phyloP scores from a whole-genome alignment of 768 basidiomycete genomes.

The Thelephora ganbajun region DNA sequence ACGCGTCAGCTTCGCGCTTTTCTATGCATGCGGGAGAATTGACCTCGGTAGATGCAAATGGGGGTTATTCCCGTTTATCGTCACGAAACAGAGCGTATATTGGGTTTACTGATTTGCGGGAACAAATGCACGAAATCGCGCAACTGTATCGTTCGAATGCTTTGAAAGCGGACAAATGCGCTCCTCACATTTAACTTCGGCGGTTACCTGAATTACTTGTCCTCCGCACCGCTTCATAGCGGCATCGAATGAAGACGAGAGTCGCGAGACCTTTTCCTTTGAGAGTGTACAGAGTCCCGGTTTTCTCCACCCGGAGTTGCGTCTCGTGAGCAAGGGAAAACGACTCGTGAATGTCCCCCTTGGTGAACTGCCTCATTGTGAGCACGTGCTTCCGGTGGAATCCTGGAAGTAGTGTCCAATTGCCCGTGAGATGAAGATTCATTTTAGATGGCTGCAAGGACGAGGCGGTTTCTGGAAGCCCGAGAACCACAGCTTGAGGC shows the following conservation, averaged over 20 bases:
- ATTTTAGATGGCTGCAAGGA: not conserved
- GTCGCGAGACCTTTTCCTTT: slow-evolving; percentile 86
- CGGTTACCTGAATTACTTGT: slow-evolving; percentile 75
- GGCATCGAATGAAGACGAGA: slow-evolving; percentile 86
- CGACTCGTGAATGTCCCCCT: slow-evolving; percentile 81
- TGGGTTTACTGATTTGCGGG: too few relatives aligned
- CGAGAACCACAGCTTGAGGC: not conserved
- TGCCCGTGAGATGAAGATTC: not conserved
- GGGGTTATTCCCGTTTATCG: too few relatives aligned
- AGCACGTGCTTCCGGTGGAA: slow-evolving; percentile 92
- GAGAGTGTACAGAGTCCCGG: slow-evolving; percentile 76
- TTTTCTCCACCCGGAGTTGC: slow-evolving; percentile 89
- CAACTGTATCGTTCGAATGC: too few relatives aligned
- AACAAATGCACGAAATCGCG: too few relatives aligned
- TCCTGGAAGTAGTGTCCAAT: slow-evolving; percentile 50
- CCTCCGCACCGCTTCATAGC: slow-evolving; percentile 99
- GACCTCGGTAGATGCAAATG: too few relatives aligned
- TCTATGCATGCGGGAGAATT: too few relatives aligned
- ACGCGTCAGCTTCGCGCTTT: not conserved
- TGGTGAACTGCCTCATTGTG: slow-evolving; percentile 84
- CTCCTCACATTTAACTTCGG: too few relatives aligned
- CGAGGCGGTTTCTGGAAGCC: not conserved
- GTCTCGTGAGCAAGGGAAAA: slow-evolving; percentile 95
- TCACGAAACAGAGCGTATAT: too few relatives aligned
- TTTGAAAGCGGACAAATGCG: too few relatives aligned